phyloP scores from a whole-genome alignment of 352 stramenopile genomes.

The Saprolegnia diclina region DNA sequence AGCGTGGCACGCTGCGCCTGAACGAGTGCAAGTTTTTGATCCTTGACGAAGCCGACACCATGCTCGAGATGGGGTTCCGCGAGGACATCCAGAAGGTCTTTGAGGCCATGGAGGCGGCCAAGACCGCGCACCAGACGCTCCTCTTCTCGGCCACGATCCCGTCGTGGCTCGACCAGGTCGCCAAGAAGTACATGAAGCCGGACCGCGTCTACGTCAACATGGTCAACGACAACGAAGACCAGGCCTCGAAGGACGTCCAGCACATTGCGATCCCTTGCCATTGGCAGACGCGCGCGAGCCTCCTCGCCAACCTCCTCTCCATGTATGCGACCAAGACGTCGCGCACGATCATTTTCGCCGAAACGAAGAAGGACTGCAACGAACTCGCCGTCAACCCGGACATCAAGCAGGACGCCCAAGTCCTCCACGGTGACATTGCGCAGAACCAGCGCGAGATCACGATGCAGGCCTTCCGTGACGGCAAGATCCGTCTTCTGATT shows the following conservation, averaged over 20 bases:
- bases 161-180: slow-evolving; percentile 88
- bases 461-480: slow-evolving; percentile 95
- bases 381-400: slow-evolving; percentile 85
- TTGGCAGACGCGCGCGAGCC: slow-evolving; percentile 78
- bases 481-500: slow-evolving; percentile 92
- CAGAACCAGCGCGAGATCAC: slow-evolving; percentile 96
- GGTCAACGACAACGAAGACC: slow-evolving; percentile 83
- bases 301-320: slow-evolving; percentile 69
- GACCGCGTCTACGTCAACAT: slow-evolving; percentile 88
- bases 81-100: slow-evolving; percentile 94
- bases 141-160: slow-evolving; percentile 94
- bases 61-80: slow-evolving; percentile 96
- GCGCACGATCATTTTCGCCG: slow-evolving; percentile 91
- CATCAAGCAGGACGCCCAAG: slow-evolving; percentile 82
- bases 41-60: slow-evolving; percentile 92
- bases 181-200: slow-evolving; percentile 86
- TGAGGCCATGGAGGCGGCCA: slow-evolving; percentile 60
- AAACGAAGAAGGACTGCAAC: slow-evolving; percentile 94
- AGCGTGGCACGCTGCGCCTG: slow-evolving; percentile 84
- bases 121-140: slow-evolving; percentile 81
- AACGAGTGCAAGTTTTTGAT: slow-evolving; percentile 88
- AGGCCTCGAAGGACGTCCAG: slow-evolving; percentile 88
- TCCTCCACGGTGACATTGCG: slow-evolving; percentile 96
- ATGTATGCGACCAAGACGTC: slow-evolving; percentile 83
- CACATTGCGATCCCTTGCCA: slow-evolving; percentile 92